Evolutionary conservation across 176 grass and related monocot genomes (phyloP).

Genomic region (Avena sativa): DNA sequence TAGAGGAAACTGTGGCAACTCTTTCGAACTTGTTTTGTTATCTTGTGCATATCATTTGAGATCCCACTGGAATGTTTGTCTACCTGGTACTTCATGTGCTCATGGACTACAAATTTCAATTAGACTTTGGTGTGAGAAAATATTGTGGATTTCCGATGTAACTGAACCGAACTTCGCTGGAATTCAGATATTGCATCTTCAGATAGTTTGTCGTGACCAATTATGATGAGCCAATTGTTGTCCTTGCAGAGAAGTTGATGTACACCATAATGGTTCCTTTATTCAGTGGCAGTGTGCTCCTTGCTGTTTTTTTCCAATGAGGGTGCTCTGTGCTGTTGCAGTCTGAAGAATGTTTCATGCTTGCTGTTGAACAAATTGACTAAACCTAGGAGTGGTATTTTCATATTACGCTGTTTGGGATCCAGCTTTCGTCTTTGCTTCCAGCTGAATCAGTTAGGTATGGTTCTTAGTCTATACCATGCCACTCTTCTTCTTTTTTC

Average conservation of each 20-base stretch:
- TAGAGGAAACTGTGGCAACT: not conserved
- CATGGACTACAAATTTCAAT: conserved; percentile 11
- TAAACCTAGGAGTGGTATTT: not conserved
- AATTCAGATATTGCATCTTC: not conserved
- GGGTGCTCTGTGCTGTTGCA: not conserved
- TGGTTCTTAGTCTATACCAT: not conserved
- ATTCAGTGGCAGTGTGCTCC: not conserved
- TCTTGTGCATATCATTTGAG: not conserved
- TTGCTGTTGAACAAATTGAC: not conserved
- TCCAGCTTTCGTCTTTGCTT: not conserved
- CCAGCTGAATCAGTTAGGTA: conserved; percentile 21
- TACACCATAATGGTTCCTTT: not conserved
- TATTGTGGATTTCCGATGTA: not conserved
- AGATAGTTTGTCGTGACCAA: not conserved
- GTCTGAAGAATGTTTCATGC: conserved; percentile 10
- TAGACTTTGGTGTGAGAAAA: not conserved
- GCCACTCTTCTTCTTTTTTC: not conserved
- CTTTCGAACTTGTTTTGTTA: conserved; percentile 27
- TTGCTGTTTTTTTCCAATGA: not conserved
- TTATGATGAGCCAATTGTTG: conserved; percentile 12
- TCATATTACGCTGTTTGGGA: conserved; percentile 23
- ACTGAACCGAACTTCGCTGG: conserved; percentile 11
- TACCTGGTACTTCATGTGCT: not conserved
- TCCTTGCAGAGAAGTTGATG: conserved; percentile 12
- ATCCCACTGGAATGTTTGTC: not conserved